Evolutionary conservation across 2,329 filamentous ascomycete species (phyloP).

Genomic region (Aspergillus clavatus): DNA sequence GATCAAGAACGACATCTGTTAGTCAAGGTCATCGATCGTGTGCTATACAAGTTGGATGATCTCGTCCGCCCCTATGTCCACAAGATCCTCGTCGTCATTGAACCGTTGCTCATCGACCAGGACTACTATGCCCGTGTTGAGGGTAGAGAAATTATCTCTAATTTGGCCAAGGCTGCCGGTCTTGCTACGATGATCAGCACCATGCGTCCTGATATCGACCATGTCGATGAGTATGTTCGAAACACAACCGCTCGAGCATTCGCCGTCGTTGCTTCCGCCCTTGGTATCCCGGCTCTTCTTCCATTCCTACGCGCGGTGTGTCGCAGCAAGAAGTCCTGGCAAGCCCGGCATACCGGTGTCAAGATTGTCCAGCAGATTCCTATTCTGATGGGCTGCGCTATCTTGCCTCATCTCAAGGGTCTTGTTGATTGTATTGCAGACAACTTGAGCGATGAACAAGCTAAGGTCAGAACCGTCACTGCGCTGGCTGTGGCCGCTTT

Average conservation of each 20-base stretch:
- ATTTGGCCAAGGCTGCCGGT: conserved; percentile 92
- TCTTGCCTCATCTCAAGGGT: conserved; percentile 90
- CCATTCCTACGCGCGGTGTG: conserved; percentile 95
- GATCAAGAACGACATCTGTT: conserved; percentile 97
- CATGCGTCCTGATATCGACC: conserved; percentile 97
- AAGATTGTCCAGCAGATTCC: conserved; percentile 99
- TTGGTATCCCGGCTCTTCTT: conserved; percentile 90
- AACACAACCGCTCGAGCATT: conserved; percentile 97
- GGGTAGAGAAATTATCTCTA: conserved; percentile 97
- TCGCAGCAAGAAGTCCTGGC: conserved; percentile 98
- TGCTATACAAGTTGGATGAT: conserved; percentile 97
- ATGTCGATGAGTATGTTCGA: conserved; percentile 95
- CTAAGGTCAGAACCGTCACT: conserved; percentile 94
- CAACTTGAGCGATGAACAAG: conserved; percentile 95
- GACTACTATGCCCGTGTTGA: conserved; percentile 99
- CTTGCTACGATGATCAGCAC: conserved; percentile 99
- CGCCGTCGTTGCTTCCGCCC: conserved; percentile 90
- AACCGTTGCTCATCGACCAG: conserved; percentile 97
- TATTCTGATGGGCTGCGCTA: conserved; percentile 96
- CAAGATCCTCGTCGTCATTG: conserved; percentile 97
- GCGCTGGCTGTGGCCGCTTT: conserved; percentile 90
- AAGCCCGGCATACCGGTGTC: conserved; percentile 93
- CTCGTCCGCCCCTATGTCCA: conserved; percentile 94
- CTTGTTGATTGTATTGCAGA: conserved; percentile 94
- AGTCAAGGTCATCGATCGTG: conserved; percentile 98